Base-by-base conservation (phyloP, 192 early-diverging fungal genomes). In the Paraglomus brasilianum region DNA sequence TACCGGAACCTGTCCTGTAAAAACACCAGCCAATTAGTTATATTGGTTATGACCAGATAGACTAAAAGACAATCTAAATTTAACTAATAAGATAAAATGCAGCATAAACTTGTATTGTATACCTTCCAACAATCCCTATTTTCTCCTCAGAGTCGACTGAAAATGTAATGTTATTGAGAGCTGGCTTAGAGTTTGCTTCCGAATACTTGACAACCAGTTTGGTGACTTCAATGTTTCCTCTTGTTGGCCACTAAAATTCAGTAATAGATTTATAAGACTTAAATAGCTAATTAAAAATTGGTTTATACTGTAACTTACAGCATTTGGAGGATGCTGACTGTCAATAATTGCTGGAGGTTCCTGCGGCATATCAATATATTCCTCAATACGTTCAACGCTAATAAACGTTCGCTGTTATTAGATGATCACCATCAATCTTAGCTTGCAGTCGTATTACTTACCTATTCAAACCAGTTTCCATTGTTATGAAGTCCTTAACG, bases 71-170 rank as follows among this genome's bases (percentile, higher is more conserved):
- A n/a, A n/a, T n/a, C n/a, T n/a, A n/a, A n/a, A n/a, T n/a, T n/a
- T n/a, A n/a, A n/a, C n/a, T n/a, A n/a, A n/a, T n/a, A n/a, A n/a
- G 15, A 15, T 49, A 51, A 17, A 51, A 51, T n/a, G n/a, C 17
- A 51, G 17, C 50, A 21, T 51, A 30, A 30, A 30, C 30, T 30
- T 30, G 30, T 30, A 30, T 30, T 30, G n/a, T 56, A 44, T 55
- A 46, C 62, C 62, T 72, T 11, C 95, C 95, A 13, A 95, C 93
- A 14, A 98, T 88, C n/a, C 94, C 96, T 77, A 98, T 92, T 74
- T 93, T 95, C 74, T 86, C 84, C 30, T 76, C 69, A 1, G 87
- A 78, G 0, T 78, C 73, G 47, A 95, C 86, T 2, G 43, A 44
- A 58, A 95, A 85, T 5, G 84, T 84, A 36, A 99, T 77, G 19